Percentiles rank a stretch among this genome's conserved stretches.
Conservation (phyloP, 257 asterid genomes). For the Solanum chmielewskii region DNA sequence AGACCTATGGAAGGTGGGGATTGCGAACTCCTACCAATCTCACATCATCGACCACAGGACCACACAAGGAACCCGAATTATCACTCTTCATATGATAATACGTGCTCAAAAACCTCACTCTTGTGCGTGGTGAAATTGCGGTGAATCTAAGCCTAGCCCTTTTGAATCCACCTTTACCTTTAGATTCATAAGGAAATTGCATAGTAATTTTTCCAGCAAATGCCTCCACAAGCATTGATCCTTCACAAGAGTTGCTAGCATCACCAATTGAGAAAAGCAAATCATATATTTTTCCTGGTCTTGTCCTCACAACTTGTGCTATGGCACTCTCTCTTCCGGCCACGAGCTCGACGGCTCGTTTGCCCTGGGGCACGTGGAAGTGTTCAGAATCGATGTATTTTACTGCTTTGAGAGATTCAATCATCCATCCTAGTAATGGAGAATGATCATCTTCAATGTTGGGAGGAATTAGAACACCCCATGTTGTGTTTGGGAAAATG, state of each 20-base stretch:
- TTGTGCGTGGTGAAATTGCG: neutral
- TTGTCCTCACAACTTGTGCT: constrained; percentile 12
- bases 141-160: constrained; percentile 5
- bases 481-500: constrained; percentile 1
- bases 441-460: constrained; percentile 4
- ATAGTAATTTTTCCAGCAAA: constrained; percentile 7
- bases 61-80: constrained; percentile 10
- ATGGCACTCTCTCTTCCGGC: constrained; percentile 16
- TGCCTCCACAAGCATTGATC: constrained; percentile 12
- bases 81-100: constrained; percentile 8
- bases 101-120: constrained; percentile 8
- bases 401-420: constrained; percentile 15
- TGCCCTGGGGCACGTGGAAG: constrained; percentile 7
- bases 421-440: constrained; percentile 11
- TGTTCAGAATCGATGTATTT: constrained; percentile 10
- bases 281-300: constrained; percentile 6
- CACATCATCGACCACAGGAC: constrained; percentile 16
- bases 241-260: constrained; percentile 10
- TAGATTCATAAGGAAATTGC: constrained; percentile 5
- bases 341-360: neutral
- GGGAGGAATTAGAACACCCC: constrained; percentile 11
- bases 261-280: constrained; percentile 5
- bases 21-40: constrained; percentile 3
- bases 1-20: neutral
- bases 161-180: constrained; percentile 9